Percentiles rank a stretch among this genome's conserved stretches.
phyloP scores from a whole-genome alignment of 768 basidiomycete species.

The Sutorius australiensis region DNA sequence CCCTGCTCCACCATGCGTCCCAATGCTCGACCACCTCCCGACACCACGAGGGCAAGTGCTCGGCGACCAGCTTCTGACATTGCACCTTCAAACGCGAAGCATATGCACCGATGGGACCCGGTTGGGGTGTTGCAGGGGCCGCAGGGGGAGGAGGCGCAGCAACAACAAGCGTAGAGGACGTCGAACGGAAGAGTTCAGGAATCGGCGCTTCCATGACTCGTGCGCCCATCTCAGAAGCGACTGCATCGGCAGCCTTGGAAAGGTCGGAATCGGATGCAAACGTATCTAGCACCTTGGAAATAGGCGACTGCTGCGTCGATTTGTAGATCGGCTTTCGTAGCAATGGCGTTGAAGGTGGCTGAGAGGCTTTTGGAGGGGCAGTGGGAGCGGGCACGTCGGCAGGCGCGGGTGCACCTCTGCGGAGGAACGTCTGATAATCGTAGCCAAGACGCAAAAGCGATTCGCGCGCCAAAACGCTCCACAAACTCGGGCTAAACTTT shows the following conservation, averaged over 20 bases:
- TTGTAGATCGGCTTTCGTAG: constrained; percentile 41
- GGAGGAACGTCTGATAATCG: constrained; percentile 66
- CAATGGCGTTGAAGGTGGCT: constrained; percentile 35
- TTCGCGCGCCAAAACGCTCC: constrained; percentile 58
- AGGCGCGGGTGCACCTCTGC: constrained; percentile 44
- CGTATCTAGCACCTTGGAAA: constrained; percentile 49
- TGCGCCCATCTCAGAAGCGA: constrained; percentile 32
- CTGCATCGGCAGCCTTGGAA: constrained; percentile 47
- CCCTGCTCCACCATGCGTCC: constrained; percentile 54
- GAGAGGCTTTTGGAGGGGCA: constrained; percentile 24
- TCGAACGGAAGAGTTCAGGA: constrained; percentile 49
- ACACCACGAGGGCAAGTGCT: constrained; percentile 32
- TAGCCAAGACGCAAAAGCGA: constrained; percentile 57
- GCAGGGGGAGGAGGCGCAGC: constrained; percentile 6
- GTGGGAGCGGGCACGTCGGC: constrained; percentile 20
- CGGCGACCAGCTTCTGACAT: constrained; percentile 5
- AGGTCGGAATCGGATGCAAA: constrained; percentile 60
- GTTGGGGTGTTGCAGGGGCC: not conserved
- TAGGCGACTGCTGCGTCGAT: constrained; percentile 43
- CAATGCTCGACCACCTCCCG: constrained; percentile 23
- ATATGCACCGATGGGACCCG: not conserved
- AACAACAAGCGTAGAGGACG: constrained; percentile 21
- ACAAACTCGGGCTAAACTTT: constrained; percentile 59
- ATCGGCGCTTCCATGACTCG: constrained; percentile 32
- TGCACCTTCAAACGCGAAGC: constrained; percentile 1